Conservation (phyloP, 2,329 filamentous ascomycete genomes). For the Tympanopsis confertula region DNA sequence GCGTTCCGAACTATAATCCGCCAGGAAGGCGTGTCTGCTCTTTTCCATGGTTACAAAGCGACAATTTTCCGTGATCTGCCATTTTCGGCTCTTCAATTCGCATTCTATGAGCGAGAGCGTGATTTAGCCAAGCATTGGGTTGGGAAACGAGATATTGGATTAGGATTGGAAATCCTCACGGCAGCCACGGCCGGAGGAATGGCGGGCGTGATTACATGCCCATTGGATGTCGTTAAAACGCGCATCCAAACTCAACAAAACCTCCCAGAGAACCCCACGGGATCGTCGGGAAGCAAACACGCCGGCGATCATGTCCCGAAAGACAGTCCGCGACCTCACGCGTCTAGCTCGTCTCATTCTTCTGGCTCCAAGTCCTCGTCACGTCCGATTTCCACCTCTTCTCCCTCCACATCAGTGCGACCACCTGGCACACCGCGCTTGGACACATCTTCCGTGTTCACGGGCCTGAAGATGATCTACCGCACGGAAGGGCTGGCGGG, state of each 20-base stretch:
- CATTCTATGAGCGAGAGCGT: conserved; percentile 94
- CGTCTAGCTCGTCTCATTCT: not conserved
- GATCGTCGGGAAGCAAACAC: conserved; percentile 12
- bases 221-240: conserved; percentile 94
- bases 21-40: conserved; percentile 68
- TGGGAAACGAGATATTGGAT: conserved; percentile 71
- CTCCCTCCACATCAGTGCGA: conserved; percentile 71
- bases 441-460: conserved; percentile 80
- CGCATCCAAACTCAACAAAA: conserved; percentile 80
- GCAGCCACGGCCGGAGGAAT: conserved; percentile 83
- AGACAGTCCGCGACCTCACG: conserved; percentile 36
- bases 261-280: conserved; percentile 21
- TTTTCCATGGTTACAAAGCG: conserved; percentile 95
- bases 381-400: conserved; percentile 77
- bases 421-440: conserved; percentile 65
- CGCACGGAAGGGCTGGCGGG: conserved; percentile 76
- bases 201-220: conserved; percentile 88
- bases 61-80: conserved; percentile 89
- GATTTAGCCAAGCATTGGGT: conserved; percentile 69
- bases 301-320: not conserved
- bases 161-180: conserved; percentile 75
- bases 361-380: not conserved
- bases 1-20: conserved; percentile 76
- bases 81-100: conserved; percentile 92
- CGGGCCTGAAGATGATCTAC: conserved; percentile 78